Percentiles rank a stretch among this genome's conserved stretches.
These are phyloP conservation scores for Rhodotorula sp. DNA, from an alignment of 1,284 basidiomycete species.

Conservation along the genomic window DNA sequence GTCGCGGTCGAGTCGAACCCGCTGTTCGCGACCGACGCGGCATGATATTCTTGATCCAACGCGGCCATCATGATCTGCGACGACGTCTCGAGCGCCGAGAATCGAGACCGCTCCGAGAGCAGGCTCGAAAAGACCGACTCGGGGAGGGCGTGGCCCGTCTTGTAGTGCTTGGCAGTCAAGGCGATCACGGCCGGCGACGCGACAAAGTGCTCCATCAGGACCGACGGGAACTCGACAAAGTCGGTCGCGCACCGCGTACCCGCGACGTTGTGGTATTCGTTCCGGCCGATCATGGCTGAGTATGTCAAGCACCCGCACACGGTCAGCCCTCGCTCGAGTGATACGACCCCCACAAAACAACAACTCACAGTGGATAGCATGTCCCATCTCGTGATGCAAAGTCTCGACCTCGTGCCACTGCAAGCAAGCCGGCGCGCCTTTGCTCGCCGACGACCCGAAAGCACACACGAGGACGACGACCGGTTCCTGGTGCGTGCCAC, in stretches of 20 bases:
- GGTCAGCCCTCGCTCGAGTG: background rate
- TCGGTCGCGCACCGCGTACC: conserved; percentile 99
- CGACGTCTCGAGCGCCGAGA: conserved; percentile 69
- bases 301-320: background rate
- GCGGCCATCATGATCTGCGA: conserved; percentile 86
- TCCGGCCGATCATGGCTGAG: conserved; percentile 93
- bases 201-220: conserved; percentile 96
- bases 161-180: conserved; percentile 64
- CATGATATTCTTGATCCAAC: conserved; percentile 89
- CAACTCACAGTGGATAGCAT: conserved; percentile 97
- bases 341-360: too few species aligned
- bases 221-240: conserved; percentile 96
- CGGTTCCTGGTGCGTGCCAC: conserved; percentile 79
- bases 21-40: conserved; percentile 50
- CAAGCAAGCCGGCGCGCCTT: conserved; percentile 65
- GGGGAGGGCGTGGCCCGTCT: conserved; percentile 67
- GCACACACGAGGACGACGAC: conserved; percentile 89
- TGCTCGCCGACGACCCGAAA: conserved; percentile 56
- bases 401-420: conserved; percentile 95
- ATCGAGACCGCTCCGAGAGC: conserved; percentile 44
- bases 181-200: conserved; percentile 77
- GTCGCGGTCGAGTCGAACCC: conserved; percentile 66
- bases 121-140: conserved; percentile 57
- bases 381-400: conserved; percentile 98
- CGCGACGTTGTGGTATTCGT: conserved; percentile 95